Evolutionary conservation across 768 basidiomycete species (phyloP).

Genomic region (Mycena kentingensis): DNA sequence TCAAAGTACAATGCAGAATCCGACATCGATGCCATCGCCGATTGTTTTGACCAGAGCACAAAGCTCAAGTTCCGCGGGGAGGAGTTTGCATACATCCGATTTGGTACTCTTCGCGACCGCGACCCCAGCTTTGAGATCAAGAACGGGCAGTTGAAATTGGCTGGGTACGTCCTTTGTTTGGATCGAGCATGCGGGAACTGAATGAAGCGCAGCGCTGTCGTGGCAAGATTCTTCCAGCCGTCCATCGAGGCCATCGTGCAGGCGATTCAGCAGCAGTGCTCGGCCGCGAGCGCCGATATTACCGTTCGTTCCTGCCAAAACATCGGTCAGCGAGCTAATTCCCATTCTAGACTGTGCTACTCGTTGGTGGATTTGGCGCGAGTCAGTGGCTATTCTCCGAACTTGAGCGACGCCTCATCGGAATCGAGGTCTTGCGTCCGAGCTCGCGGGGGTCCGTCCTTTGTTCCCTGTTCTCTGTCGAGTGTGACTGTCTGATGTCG

Average conservation of each 20-base stretch:
- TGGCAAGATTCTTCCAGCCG: slow-evolving; percentile 46
- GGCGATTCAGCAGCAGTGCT: slow-evolving; percentile 36
- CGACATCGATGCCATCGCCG: slow-evolving; percentile 43
- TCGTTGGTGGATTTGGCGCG: slow-evolving; percentile 57
- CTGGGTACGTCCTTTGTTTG: slow-evolving; percentile 26
- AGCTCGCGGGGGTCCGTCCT: slow-evolving; percentile 48
- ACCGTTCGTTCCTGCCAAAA: slow-evolving; percentile 26
- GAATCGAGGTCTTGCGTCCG: slow-evolving; percentile 43
- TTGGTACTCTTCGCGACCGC: slow-evolving; percentile 45
- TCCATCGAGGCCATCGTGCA: slow-evolving; percentile 40
- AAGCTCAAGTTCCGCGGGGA: slow-evolving; percentile 45
- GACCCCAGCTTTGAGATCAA: slow-evolving; percentile 43
- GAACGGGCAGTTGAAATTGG: slow-evolving; percentile 48
- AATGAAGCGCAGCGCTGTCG: slow-evolving; percentile 40
- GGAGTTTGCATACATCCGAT: slow-evolving; percentile 47
- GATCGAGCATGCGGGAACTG: neutral
- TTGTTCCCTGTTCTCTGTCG: neutral
- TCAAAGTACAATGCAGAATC: slow-evolving; percentile 43
- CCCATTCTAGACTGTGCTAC: slow-evolving; percentile 38
- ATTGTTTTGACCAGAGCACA: slow-evolving; percentile 47
- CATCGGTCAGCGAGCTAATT: neutral
- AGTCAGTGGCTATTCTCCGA: slow-evolving; percentile 50
- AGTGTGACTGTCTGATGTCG: neutral
- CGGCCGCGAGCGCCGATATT: slow-evolving; percentile 33
- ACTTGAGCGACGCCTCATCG: slow-evolving; percentile 33